Evolutionary conservation across 2,329 filamentous ascomycete genomes (phyloP).

Genomic region (Scytalidium sp.): DNA sequence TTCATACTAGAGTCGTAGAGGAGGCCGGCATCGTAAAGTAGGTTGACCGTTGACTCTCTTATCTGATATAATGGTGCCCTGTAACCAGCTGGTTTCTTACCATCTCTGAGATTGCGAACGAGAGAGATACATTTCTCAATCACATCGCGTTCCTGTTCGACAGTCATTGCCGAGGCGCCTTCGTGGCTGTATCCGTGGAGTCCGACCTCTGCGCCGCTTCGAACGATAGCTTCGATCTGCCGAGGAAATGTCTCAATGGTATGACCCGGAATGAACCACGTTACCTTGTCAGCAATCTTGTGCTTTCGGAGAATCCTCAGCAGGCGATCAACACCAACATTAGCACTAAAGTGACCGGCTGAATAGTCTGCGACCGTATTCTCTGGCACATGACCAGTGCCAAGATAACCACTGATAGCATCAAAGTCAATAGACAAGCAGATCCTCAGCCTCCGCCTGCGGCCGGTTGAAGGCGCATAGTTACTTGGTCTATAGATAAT

Average conservation of each 20-base stretch:
- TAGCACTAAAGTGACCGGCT: conserved; percentile 46
- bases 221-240: conserved; percentile 36
- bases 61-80: conserved; percentile 47
- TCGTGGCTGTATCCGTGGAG: conserved; percentile 50
- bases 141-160: conserved; percentile 42
- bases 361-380: conserved; percentile 48
- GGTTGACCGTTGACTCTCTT: conserved; percentile 39
- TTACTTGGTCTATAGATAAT: too few species aligned
- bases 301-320: conserved; percentile 44
- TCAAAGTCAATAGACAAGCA: conserved; percentile 32
- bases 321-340: conserved; percentile 47
- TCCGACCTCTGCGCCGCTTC: conserved; percentile 42
- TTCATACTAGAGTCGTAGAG: conserved; percentile 43
- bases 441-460: too few species aligned
- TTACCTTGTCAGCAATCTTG: conserved; percentile 41
- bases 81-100: conserved; percentile 41
- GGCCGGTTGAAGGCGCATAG: too few species aligned
- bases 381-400: conserved; percentile 46
- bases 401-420: conserved; percentile 50
- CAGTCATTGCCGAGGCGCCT: conserved; percentile 38
- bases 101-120: conserved; percentile 35
- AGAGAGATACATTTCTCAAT: conserved; percentile 40
- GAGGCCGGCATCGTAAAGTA: conserved; percentile 41
- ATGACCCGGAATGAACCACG: conserved; percentile 52
- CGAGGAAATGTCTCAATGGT: conserved; percentile 44